Base-by-base conservation (phyloP, 129 eudicot species). In the Apium graveolens region DNA sequence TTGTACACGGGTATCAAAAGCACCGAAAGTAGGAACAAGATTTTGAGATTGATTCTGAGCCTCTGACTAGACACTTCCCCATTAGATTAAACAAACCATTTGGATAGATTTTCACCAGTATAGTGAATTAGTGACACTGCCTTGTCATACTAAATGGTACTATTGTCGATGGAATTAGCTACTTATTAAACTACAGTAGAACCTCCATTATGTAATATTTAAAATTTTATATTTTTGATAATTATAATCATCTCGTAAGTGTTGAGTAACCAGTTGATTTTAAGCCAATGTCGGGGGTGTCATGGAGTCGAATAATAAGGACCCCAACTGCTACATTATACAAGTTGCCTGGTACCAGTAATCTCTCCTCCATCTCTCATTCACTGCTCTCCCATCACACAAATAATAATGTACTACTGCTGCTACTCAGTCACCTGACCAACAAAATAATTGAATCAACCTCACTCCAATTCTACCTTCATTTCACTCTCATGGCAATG, bases 401-500 rank as follows among this genome's bases (percentile, higher is more conserved):
- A 60, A n/a, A 60, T 12, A 60, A 60, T 60, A 60, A 60, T n/a
- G 68, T 24, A 60, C 32, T 24, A 60, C 68, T 55, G 65, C 68
- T 26, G 5, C 57, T 26, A 31, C n/a, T 57, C 68, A 60, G 32
- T n/a, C 68, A 60, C 68, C 68, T 60, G 68, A 60, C 14, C 68
- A n/a, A n/a, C 10, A 60, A 26, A 60, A 60, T 60, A n/a, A 60
- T 60, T 60, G 68, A 60, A 1, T 34, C 27, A 26, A 14, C 29
- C 68, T 60, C 68, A 2, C 68, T 60, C 68, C 3, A n/a, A 57
- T n/a, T 57, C 66, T 20, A 57, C 32, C 66, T 57, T 10, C 66
- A 60, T 26, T 60, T 26, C 68, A 60, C 68, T 60, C 68, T 26
- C 68, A 78, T 76, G 83, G 78, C 84, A 26, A 60, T 62, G 32